These are phyloP conservation scores for Gremmenia infestans DNA, from an alignment of 2,329 filamentous ascomycete genomes.

Conservation along the genomic window DNA sequence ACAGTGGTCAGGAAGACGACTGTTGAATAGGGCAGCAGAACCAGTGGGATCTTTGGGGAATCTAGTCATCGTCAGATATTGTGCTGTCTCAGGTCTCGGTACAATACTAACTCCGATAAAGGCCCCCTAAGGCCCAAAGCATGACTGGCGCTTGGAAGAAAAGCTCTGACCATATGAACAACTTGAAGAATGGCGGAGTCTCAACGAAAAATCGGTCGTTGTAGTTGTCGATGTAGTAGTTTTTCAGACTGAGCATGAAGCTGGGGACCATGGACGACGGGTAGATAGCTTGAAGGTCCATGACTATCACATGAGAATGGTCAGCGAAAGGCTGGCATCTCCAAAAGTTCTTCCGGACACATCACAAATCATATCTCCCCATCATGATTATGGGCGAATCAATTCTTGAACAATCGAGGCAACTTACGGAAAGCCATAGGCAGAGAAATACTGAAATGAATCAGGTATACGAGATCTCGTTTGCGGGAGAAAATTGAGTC, in stretches of 20 bases:
- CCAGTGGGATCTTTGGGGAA: constrained; percentile 52
- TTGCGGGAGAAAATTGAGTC: constrained; percentile 28
- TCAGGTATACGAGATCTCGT: constrained; percentile 39
- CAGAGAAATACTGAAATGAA: constrained; percentile 58
- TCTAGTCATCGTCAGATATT: constrained; percentile 34
- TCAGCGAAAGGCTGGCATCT: neutral
- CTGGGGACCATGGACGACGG: constrained; percentile 45
- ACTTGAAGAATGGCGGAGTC: constrained; percentile 54
- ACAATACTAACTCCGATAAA: constrained; percentile 41
- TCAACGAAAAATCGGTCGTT: constrained; percentile 58
- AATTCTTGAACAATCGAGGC: neutral
- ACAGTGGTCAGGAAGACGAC: constrained; percentile 57
- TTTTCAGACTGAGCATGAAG: constrained; percentile 45
- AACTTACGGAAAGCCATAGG: constrained; percentile 55
- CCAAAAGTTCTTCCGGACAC: neutral
- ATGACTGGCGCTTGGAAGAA: constrained; percentile 57
- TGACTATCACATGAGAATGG: constrained; percentile 37
- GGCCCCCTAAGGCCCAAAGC: constrained; percentile 52
- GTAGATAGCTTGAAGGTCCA: constrained; percentile 57
- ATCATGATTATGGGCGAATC: too few species aligned
- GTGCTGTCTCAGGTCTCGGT: neutral
- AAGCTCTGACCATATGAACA: constrained; percentile 54
- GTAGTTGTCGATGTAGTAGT: constrained; percentile 56
- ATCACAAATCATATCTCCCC: too few species aligned
- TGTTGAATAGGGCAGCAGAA: constrained; percentile 54